phyloP scores from a whole-genome alignment of 768 basidiomycete species.

The Lactifluus subvellereus region DNA sequence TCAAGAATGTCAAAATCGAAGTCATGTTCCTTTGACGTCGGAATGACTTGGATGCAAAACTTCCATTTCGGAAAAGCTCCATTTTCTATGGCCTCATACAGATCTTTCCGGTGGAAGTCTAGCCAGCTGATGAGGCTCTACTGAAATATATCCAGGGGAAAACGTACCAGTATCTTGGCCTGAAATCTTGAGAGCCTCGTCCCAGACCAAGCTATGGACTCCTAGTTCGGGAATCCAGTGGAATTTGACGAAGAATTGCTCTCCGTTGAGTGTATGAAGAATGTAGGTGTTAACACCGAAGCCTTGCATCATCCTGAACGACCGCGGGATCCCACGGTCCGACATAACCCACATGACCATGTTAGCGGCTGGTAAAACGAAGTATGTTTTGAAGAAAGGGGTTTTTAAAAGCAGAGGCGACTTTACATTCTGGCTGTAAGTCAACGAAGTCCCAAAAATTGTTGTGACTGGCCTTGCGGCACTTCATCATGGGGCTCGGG shows the following conservation, averaged over 20 bases:
- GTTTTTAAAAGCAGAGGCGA: neutral
- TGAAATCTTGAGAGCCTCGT: constrained; percentile 77
- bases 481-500: constrained; percentile 84
- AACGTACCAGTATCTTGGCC: constrained; percentile 73
- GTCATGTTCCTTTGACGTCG: constrained; percentile 65
- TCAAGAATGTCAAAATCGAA: constrained; percentile 89
- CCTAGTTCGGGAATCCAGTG: constrained; percentile 80
- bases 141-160: neutral
- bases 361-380: constrained; percentile 43
- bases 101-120: constrained; percentile 74
- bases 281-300: constrained; percentile 86
- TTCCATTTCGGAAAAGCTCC: constrained; percentile 74
- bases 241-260: constrained; percentile 83
- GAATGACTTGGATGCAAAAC: constrained; percentile 67
- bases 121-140: neutral
- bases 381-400: constrained; percentile 3
- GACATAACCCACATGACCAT: constrained; percentile 85
- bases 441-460: constrained; percentile 85
- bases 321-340: constrained; percentile 80
- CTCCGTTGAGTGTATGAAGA: constrained; percentile 57
- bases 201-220: constrained; percentile 81
- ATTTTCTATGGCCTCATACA: constrained; percentile 73
- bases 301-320: constrained; percentile 85
- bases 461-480: constrained; percentile 65
- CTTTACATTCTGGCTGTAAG: constrained; percentile 57